These are phyloP conservation scores for Mentha longifolia DNA, from an alignment of 257 asterid genomes.

Conservation along the genomic window DNA sequence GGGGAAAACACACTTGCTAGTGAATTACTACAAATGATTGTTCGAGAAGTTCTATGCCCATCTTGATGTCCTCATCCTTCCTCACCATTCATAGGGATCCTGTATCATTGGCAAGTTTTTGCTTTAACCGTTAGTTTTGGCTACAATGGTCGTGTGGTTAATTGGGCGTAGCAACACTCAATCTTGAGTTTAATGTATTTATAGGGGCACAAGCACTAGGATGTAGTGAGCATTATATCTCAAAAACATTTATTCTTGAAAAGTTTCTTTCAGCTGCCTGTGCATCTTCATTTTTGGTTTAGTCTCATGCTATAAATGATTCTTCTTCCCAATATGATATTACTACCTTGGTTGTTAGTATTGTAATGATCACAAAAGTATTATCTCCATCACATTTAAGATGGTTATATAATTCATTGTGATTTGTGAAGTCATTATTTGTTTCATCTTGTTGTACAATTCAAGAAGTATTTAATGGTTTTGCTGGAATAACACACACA, in stretches of 20 bases:
- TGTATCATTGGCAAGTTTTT: neutral
- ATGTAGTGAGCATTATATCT: neutral
- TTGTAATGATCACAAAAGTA: too few relatives aligned
- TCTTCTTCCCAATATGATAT: too few relatives aligned
- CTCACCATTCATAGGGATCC: too few relatives aligned
- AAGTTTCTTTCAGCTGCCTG: neutral
- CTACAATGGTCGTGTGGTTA: neutral
- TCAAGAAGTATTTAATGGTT: conserved; percentile 4
- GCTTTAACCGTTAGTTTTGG: neutral
- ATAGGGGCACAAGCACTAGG: neutral
- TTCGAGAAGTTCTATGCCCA: neutral
- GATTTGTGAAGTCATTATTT: conserved; percentile 13
- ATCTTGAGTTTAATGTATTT: neutral
- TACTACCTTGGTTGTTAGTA: too few relatives aligned
- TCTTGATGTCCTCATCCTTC: too few relatives aligned
- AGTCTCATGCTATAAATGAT: conserved; percentile 4
- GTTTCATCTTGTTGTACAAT: conserved; percentile 7
- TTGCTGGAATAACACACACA: conserved; percentile 16
- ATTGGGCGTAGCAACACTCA: neutral
- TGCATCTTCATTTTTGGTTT: too few relatives aligned
- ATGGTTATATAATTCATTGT: neutral
- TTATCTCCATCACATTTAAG: neutral
- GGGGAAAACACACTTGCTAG: neutral
- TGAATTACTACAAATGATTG: neutral
- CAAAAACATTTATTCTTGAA: neutral